Conservation (phyloP, 495 filamentous ascomycete genomes). For the Xylaria acuta region DNA sequence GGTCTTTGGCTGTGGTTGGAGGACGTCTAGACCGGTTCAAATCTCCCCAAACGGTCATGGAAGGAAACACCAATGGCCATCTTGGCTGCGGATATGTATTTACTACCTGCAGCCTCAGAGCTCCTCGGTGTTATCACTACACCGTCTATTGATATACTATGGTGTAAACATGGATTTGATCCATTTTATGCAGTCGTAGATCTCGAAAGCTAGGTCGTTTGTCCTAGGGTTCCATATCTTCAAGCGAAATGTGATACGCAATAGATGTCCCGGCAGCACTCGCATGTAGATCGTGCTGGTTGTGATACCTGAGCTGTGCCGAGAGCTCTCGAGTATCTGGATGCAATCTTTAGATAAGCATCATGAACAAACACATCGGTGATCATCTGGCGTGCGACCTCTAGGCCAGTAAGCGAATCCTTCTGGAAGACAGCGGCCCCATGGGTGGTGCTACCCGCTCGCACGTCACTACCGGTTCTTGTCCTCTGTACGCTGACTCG, state of each 20-base stretch:
- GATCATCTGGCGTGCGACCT: constrained; percentile 9
- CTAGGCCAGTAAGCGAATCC: neutral
- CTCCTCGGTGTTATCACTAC: neutral
- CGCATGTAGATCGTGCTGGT: neutral
- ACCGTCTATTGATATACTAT: neutral
- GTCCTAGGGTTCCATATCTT: neutral
- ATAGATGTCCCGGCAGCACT: neutral
- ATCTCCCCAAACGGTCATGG: neutral
- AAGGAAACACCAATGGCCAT: neutral
- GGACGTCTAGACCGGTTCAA: neutral
- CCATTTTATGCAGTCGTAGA: neutral
- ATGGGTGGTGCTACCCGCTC: neutral
- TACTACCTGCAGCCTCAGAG: neutral
- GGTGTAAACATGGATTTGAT: neutral
- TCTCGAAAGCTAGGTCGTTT: neutral
- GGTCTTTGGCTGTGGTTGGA: neutral
- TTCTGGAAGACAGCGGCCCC: constrained; percentile 3
- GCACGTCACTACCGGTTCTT: neutral
- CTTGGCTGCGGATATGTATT: neutral
- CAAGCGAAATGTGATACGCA: neutral
- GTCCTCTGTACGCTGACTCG: neutral
- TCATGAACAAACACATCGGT: neutral
- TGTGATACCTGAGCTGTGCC: neutral
- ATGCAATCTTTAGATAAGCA: neutral
- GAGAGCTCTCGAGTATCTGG: neutral